Evolutionary conservation across 768 basidiomycete genomes (phyloP), one percentile per base, ranked within the genome.

Genomic region (Leucocoprinus birnbaumii): DNA sequence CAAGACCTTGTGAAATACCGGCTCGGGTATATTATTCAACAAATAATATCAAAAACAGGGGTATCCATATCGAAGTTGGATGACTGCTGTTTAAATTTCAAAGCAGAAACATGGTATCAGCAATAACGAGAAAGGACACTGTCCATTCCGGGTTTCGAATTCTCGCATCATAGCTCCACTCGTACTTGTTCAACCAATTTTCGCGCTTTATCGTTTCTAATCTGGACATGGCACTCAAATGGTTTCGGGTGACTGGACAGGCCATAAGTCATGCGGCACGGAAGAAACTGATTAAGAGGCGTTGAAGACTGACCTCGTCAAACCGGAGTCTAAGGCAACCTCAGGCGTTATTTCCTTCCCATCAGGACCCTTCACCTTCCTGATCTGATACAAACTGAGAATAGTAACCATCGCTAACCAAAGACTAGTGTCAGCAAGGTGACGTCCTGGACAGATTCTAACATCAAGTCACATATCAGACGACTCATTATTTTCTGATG

Each of bases 351-450:
- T 64, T 14, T 38, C 52, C 22, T 57, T 52, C 26, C 63, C 63
- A 27, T 58, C 56, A 11, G 48, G 38, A 3, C 40, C 63, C 11
- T 58, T 49, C 1, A 50, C 51, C 21, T 62, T 61, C 18, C 45
- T 45, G 40, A 75, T 64, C 26, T 63, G 51, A 56, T 70, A 69
- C 6, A 64, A 57, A 7, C 70, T 64, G 31, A 72, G 62, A 11
- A 75, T 55, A 14, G 61, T 49, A n/a, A 61, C 61, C 11, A 65
- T 62, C 2, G 61, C 62, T 22, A 66, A 63, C 65, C 70, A 73
- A 21, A 77, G 25, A 16, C 73, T 76, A 3, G 68, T 64, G 37
- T 79, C 74, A 0, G 75, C 77, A 35, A 82, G 62, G 41, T 75
- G 56, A n/a, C 69, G 63, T 5, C 78, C 80, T 3, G 75, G 70